These are phyloP conservation scores for Thelonectria rubi DNA, from an alignment of 2,329 filamentous ascomycete genomes.

Conservation along the genomic window DNA sequence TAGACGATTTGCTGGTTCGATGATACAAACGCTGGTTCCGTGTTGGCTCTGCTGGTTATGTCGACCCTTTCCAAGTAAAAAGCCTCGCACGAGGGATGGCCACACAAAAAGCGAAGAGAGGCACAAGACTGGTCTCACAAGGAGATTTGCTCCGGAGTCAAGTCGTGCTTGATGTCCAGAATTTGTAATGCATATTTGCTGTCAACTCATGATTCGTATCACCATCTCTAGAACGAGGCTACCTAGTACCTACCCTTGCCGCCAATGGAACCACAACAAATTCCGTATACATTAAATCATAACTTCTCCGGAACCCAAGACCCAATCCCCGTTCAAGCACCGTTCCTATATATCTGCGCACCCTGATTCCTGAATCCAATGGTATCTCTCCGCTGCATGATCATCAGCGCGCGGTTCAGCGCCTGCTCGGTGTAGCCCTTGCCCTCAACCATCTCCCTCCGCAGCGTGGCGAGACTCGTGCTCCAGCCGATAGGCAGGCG, in stretches of 20 bases:
- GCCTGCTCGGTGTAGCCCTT: conserved; percentile 90
- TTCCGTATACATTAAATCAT: conserved; percentile 25
- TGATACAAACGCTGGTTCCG: background rate
- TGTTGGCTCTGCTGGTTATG: background rate
- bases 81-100: background rate
- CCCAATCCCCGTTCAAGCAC: conserved; percentile 57
- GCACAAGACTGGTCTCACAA: background rate
- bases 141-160: background rate
- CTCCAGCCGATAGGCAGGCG: conserved; percentile 95
- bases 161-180: background rate
- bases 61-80: background rate
- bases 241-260: background rate
- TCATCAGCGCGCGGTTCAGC: conserved; percentile 83
- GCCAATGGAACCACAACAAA: conserved; percentile 17
- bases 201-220: conserved; percentile 38
- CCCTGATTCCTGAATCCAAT: conserved; percentile 83
- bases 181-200: background rate
- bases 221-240: conserved; percentile 25
- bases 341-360: conserved; percentile 77
- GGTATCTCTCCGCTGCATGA: conserved; percentile 87
- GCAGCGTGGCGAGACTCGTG: conserved; percentile 85
- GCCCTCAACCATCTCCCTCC: conserved; percentile 89
- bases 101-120: background rate
- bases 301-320: conserved; percentile 2
- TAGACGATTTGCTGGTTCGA: background rate